Base-by-base conservation (phyloP, 805 yeast species). In the Pichia eremophila region DNA sequence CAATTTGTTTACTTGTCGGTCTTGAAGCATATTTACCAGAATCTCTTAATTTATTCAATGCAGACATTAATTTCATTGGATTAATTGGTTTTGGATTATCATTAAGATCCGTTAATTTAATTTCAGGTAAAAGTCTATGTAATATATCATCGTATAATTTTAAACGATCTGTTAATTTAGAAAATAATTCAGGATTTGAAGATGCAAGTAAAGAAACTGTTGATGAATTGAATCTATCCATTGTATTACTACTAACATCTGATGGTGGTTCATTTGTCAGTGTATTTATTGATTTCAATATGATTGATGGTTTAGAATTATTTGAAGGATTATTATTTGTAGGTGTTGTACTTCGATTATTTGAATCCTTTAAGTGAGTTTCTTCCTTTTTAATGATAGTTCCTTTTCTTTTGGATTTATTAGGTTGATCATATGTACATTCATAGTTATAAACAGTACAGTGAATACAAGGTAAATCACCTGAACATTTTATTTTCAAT, bases 361-460 rank as follows among this genome's bases (percentile, higher is more conserved):
- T 29, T 29, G 32, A 4, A 29, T 29, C 32, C 32, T 29, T 29
- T 3, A 5, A 22, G 4, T 29, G 11, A 11, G 9, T 10, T 29
- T 11, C 11, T 29, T 29, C 32, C 32, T 29, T 29, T 4, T 29
- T 29, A 43, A 17, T 12, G 8, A 12, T 12, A 4, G 32, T 10
- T 8, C 11, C 34, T 41, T 57, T 78, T 57, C 76, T 78, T 43
- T 62, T 60, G 4, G 60, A 43, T 18, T 60, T 44, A 41, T 54
- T 57, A 10, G 95, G 91, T 57, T 85, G 87, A 58, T 84, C 85
- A 61, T 88, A 88, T 0, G 95, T 79, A 65, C 96, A 88, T 48
- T 78, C 83, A 63, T 84, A 85, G 19, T 86, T 79, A 65, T 87
- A 89, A 1, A 87, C 95, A 1, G 95, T 84, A 61, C 96, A 88